Conservation (phyloP, 2,329 filamentous ascomycete genomes). For the Grosmannia clavigera region DNA sequence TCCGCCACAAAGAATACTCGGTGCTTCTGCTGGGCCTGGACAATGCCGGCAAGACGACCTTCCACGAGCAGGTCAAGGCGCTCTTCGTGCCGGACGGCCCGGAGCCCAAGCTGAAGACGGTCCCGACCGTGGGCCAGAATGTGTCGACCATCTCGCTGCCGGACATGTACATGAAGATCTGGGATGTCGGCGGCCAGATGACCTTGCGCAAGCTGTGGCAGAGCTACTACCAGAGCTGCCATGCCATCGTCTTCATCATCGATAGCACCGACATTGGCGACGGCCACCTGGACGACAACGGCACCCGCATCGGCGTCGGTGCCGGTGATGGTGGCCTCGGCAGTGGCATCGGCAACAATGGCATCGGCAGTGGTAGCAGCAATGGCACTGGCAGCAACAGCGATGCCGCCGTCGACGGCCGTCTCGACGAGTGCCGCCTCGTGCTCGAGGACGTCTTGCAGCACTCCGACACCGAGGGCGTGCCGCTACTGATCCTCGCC, state of each 20-base stretch:
- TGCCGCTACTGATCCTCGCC: conserved; percentile 81
- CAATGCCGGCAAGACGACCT: conserved; percentile 96
- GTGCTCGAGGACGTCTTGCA: conserved; percentile 86
- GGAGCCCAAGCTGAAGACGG: conserved; percentile 66
- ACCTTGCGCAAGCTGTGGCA: conserved; percentile 86
- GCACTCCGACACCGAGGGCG: conserved; percentile 76
- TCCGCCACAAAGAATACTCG: conserved; percentile 62
- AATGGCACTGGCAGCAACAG: neutral
- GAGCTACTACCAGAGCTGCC: conserved; percentile 84
- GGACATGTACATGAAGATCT: conserved; percentile 96
- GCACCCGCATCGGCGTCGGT: neutral
- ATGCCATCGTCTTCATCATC: conserved; percentile 96
- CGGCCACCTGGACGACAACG: conserved; percentile 42
- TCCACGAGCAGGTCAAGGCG: conserved; percentile 91
- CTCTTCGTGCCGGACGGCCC: conserved; percentile 56
- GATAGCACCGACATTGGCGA: conserved; percentile 91
- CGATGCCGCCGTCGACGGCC: conserved; percentile 27
- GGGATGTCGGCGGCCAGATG: conserved; percentile 94
- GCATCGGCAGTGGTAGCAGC: neutral
- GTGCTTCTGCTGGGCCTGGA: conserved; percentile 94
- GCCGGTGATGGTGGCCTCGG: conserved; percentile 31
- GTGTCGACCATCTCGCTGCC: conserved; percentile 82
- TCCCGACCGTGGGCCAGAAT: conserved; percentile 95
- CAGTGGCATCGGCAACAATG: neutral
- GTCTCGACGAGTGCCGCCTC: conserved; percentile 76